Conservation (phyloP, 257 asterid genomes). For the Solanum pinnatisectum region DNA sequence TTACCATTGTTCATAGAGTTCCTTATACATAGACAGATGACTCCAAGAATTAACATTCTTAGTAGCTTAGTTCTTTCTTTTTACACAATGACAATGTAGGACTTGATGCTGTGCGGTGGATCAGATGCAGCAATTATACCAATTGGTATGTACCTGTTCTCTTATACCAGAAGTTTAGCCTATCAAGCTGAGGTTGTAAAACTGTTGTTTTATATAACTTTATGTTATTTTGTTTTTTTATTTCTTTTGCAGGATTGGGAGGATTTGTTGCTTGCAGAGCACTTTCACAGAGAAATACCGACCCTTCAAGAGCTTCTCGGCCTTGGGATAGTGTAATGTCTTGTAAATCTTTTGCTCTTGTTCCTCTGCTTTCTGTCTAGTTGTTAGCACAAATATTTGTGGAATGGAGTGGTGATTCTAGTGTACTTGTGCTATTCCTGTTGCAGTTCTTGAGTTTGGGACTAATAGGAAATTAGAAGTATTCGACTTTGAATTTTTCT, state of each 20-base stretch:
- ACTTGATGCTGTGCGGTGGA: constrained; percentile 96
- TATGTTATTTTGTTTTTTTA: background rate
- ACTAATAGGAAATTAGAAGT: background rate
- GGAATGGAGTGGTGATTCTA: background rate
- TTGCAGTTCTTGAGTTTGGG: background rate
- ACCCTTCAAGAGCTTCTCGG: constrained; percentile 91
- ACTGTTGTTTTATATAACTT: background rate
- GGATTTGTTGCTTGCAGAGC: constrained; percentile 95
- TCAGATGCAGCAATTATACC: constrained; percentile 95
- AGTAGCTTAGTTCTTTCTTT: background rate
- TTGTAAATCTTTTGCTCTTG: constrained; percentile 4
- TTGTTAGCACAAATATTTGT: background rate
- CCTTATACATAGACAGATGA: background rate
- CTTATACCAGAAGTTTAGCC: background rate
- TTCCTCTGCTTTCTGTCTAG: background rate
- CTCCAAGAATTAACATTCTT: background rate
- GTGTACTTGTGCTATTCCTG: background rate
- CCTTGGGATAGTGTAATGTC: constrained; percentile 89
- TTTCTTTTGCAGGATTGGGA: constrained; percentile 66
- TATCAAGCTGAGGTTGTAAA: background rate
- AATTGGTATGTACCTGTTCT: constrained; percentile 43
- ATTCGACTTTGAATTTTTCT: background rate
- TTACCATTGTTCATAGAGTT: background rate
- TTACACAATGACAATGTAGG: constrained; percentile 43
- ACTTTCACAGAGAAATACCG: constrained; percentile 72